These are phyloP conservation scores for Pichia membranifaciens DNA, from an alignment of 805 yeast species.

Conservation along the genomic window DNA sequence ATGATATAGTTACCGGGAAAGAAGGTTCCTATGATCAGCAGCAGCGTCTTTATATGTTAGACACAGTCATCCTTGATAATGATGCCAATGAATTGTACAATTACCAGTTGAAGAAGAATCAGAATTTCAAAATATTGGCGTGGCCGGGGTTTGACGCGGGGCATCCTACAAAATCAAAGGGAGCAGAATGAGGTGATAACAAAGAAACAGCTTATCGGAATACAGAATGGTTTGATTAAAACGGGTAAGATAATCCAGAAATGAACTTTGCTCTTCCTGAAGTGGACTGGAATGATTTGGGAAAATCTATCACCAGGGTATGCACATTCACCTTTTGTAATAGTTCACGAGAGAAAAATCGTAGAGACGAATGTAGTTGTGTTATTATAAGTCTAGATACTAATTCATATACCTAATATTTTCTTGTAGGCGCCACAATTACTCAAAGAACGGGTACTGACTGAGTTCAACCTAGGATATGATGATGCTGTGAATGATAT, in stretches of 20 bases:
- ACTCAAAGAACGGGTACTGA: constrained; percentile 7
- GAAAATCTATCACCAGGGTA: constrained; percentile 24
- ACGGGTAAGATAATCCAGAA: constrained; percentile 6
- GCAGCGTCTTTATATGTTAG: constrained; percentile 16
- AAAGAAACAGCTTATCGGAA: too few relatives aligned
- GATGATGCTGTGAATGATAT: neutral
- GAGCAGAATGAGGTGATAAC: neutral
- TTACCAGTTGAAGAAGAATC: constrained; percentile 19
- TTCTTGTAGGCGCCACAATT: constrained; percentile 15
- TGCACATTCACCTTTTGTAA: neutral
- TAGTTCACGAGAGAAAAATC: too few relatives aligned
- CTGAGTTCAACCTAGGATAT: neutral
- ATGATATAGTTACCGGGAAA: neutral
- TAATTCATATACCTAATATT: neutral
- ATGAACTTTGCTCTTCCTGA: constrained; percentile 18
- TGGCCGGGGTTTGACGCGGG: constrained; percentile 71
- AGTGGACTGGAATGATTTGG: constrained; percentile 26
- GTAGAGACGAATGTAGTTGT: too few relatives aligned
- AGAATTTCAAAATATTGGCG: constrained; percentile 32
- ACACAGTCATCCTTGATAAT: constrained; percentile 5
- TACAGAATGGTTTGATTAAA: too few relatives aligned
- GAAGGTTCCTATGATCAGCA: constrained; percentile 1
- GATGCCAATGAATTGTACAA: constrained; percentile 5
- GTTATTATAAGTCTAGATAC: too few relatives aligned
- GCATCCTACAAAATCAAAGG: constrained; percentile 38